Base-by-base conservation (phyloP, 352 stramenopile species). In the Phytophthora constricta region DNA sequence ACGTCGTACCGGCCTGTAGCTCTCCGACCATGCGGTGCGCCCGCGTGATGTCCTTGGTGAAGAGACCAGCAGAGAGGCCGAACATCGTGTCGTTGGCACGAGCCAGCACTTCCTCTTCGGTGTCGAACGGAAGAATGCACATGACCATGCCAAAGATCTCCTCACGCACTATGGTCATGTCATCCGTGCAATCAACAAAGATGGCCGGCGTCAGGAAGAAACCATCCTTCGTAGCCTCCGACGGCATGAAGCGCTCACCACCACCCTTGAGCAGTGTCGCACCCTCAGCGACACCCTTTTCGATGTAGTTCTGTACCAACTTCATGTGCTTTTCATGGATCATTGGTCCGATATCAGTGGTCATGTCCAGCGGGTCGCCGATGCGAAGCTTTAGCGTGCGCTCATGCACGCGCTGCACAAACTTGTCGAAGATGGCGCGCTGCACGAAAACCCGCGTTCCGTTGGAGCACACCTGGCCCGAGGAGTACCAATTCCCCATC, bases 161-260 rank as follows among this genome's bases (percentile, higher is more conserved):
- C 53, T 95, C 85, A 7, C 65, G 74, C 14, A 93, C 86, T 52
- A 98, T 96, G 8, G 77, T 65, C 92, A 98, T 98, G 46, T 96
- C 81, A 63, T 97, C 90, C 5, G 59, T 82, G 61, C 77, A 90
- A 76, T 97, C 84, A 19, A 91, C 87, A 51, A 98, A 94, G 57
- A 98, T 96, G 55, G 93, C 93, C 0, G 93, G 93, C 48, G 85
- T 79, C 25, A 98, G 62, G 76, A 96, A 98, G 64, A 86, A 96
- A 5, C 93, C 93, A n/a, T 91, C 67, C 45, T 81, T 75, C 26
- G 79, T 72, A 4, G 42, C 73, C 5, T 73, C 52, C 2, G 73
- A 78, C 25, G 82, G 86, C 53, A 74, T 72, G 27, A 90, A 63
- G 4, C 84, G 78, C 59, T 87, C 54, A 11, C 80, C 84, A 22